These are phyloP conservation scores for Dovyalis caffra DNA, from an alignment of 345 rosid species.

Conservation along the genomic window DNA sequence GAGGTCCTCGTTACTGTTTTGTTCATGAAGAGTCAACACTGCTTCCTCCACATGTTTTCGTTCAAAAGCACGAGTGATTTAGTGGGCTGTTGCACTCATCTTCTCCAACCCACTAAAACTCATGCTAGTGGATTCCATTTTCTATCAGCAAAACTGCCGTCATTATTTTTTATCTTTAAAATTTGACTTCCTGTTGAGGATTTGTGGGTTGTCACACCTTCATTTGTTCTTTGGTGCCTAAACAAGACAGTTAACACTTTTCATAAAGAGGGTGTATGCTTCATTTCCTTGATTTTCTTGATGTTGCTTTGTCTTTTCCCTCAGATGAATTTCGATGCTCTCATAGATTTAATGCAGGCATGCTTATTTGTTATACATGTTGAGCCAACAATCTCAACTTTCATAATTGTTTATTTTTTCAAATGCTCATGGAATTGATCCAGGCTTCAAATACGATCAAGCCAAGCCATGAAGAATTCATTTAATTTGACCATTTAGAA, in stretches of 20 bases:
- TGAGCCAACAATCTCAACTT: neutral
- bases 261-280: neutral
- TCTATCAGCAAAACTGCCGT: neutral
- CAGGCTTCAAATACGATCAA: neutral
- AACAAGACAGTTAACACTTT: neutral
- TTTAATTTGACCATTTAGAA: neutral
- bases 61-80: conserved; percentile 1
- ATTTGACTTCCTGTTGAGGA: neutral
- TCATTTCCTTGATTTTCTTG: neutral
- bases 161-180: neutral
- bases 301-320: neutral
- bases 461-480: neutral
- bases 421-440: neutral
- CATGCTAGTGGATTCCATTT: conserved; percentile 14
- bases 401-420: neutral
- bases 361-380: neutral
- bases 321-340: neutral
- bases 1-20: neutral
- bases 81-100: conserved; percentile 23
- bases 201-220: neutral
- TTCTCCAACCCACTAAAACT: conserved; percentile 14
- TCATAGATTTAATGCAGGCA: neutral
- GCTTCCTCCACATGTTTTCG: neutral
- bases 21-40: conserved; percentile 7
- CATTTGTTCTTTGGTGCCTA: neutral